These are phyloP conservation scores for button mushroom (Agaricus bisporus) DNA, from an alignment of 768 basidiomycete species.

Conservation along the genomic window DNA sequence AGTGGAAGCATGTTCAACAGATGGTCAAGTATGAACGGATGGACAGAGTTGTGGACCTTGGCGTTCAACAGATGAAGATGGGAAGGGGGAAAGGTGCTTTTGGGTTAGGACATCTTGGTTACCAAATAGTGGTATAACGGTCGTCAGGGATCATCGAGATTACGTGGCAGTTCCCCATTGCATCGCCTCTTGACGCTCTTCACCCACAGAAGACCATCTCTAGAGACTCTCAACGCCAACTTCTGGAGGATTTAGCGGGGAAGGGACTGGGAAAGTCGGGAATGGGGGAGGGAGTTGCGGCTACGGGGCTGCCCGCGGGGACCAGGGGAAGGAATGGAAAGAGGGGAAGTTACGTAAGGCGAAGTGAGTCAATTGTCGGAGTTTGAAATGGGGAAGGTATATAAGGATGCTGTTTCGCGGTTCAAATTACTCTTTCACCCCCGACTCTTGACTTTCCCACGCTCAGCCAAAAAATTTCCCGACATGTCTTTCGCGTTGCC, in stretches of 20 bases:
- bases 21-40: background rate
- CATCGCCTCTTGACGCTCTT: background rate
- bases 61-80: background rate
- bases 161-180: background rate
- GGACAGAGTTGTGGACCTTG: slow-evolving; percentile 10
- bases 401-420: slow-evolving; percentile 31
- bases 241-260: background rate
- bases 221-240: background rate
- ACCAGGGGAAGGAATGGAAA: slow-evolving; percentile 20
- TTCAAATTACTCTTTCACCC: slow-evolving; percentile 23
- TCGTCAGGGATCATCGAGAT: slow-evolving; percentile 13
- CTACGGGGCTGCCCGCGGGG: slow-evolving; percentile 9
- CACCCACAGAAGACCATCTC: background rate
- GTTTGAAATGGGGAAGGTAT: slow-evolving; percentile 38
- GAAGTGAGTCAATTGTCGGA: slow-evolving; percentile 35
- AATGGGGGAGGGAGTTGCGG: slow-evolving; percentile 1
- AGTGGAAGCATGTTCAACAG: slow-evolving; percentile 10
- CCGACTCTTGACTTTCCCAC: slow-evolving; percentile 37
- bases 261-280: slow-evolving; percentile 14
- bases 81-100: background rate
- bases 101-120: background rate
- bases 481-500: slow-evolving; percentile 62
- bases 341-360: slow-evolving; percentile 37
- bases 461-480: slow-evolving; percentile 25
- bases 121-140: slow-evolving; percentile 8